A percentile compares a stretch with the other conserved stretches of the same genome.
phyloP scores from a whole-genome alignment of 768 basidiomycete genomes.

The Lyophyllum semitale region DNA sequence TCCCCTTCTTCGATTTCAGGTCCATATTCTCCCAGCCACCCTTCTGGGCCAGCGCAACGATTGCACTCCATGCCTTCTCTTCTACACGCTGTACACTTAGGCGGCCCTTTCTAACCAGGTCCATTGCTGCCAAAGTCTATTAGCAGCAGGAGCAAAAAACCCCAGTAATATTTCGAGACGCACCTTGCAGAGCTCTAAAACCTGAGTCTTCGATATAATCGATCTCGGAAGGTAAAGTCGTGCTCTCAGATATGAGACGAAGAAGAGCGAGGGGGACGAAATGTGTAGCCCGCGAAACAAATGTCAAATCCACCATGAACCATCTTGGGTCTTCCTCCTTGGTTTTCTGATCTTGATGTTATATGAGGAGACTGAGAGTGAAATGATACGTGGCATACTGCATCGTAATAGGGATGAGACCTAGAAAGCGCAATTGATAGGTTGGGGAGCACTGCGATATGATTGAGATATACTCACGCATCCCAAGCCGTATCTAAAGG shows the following conservation, averaged over 20 bases:
- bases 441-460: slow-evolving; percentile 8
- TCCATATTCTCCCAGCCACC: slow-evolving; percentile 78
- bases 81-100: slow-evolving; percentile 86
- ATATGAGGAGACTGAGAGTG: neutral
- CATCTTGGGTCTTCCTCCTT: slow-evolving; percentile 76
- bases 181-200: slow-evolving; percentile 65
- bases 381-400: slow-evolving; percentile 40
- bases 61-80: slow-evolving; percentile 62
- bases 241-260: slow-evolving; percentile 54
- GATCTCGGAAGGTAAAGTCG: slow-evolving; percentile 52
- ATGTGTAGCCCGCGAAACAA: slow-evolving; percentile 61
- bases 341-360: slow-evolving; percentile 62
- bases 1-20: slow-evolving; percentile 37
- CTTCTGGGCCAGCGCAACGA: slow-evolving; percentile 59
- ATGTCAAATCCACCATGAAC: slow-evolving; percentile 89
- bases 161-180: slow-evolving; percentile 2
- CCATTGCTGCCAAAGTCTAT: slow-evolving; percentile 56
- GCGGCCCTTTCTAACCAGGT: slow-evolving; percentile 76
- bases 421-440: slow-evolving; percentile 22
- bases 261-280: slow-evolving; percentile 82
- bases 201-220: slow-evolving; percentile 68
- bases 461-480: slow-evolving; percentile 45
- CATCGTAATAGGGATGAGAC: slow-evolving; percentile 80
- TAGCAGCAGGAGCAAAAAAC: neutral
- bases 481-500: slow-evolving; percentile 87